phyloP scores from a whole-genome alignment of 768 basidiomycete species.

The Podaxis mareebaensis region DNA sequence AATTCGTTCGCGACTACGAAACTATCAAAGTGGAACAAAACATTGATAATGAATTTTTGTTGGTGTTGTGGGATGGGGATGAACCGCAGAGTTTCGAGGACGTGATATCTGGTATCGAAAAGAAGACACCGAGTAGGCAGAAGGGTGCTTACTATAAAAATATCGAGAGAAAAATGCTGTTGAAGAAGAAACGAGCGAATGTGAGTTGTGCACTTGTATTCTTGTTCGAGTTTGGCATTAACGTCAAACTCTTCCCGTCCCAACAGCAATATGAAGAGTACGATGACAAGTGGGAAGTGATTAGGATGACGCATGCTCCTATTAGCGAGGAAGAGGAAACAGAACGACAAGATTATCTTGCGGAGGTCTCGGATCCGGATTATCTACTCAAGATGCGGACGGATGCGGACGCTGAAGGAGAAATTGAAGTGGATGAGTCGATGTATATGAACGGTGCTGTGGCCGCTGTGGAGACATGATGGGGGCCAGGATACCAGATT shows the following conservation, averaged over 20 bases:
- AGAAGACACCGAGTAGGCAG: conserved; percentile 29
- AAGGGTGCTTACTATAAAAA: conserved; percentile 88
- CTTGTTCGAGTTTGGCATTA: background rate
- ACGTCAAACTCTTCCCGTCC: background rate
- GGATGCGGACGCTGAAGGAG: conserved; percentile 69
- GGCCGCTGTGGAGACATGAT: background rate
- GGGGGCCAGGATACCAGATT: too few species aligned
- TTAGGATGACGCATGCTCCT: conserved; percentile 67
- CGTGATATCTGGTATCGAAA: conserved; percentile 32
- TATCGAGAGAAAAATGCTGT: conserved; percentile 84
- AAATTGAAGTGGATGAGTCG: conserved; percentile 46
- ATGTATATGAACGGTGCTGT: conserved; percentile 10
- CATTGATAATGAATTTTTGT: conserved; percentile 79
- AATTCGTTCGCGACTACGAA: conserved; percentile 83
- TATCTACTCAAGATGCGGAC: conserved; percentile 49
- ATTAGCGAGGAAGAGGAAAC: conserved; percentile 76
- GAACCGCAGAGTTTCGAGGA: conserved; percentile 31
- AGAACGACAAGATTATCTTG: conserved; percentile 76
- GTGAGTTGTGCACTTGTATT: conserved; percentile 40
- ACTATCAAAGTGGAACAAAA: conserved; percentile 86
- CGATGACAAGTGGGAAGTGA: conserved; percentile 80
- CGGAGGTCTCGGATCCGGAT: conserved; percentile 75
- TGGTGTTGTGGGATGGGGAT: conserved; percentile 70
- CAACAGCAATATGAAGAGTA: conserved; percentile 68
- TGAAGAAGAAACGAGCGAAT: conserved; percentile 83